These are phyloP conservation scores for Naganishia friedmannii DNA, from an alignment of 768 basidiomycete genomes.

Conservation along the genomic window DNA sequence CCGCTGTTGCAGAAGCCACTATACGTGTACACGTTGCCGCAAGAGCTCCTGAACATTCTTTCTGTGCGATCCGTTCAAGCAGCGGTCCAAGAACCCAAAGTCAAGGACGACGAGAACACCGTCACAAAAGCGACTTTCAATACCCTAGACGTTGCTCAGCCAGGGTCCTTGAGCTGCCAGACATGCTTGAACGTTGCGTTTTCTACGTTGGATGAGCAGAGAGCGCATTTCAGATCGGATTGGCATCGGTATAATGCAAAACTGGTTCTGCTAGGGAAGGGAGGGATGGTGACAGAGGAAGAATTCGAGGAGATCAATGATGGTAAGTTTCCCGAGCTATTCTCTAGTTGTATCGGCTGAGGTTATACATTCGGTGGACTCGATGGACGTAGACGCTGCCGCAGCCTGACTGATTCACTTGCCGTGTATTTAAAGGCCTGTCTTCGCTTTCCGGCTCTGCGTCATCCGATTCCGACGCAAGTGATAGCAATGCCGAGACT, in stretches of 20 bases:
- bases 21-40: slow-evolving; percentile 71
- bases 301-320: slow-evolving; percentile 77
- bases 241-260: slow-evolving; percentile 99
- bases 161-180: slow-evolving; percentile 42
- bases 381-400: not conserved
- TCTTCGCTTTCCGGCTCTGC: slow-evolving; percentile 85
- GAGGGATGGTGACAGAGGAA: slow-evolving; percentile 64
- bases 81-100: slow-evolving; percentile 37
- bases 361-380: too few species aligned
- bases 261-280: slow-evolving; percentile 60
- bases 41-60: slow-evolving; percentile 66
- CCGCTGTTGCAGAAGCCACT: slow-evolving; percentile 29
- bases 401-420: slow-evolving; percentile 1
- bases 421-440: slow-evolving; percentile 30
- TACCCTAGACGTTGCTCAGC: not conserved
- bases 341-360: too few species aligned
- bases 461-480: slow-evolving; percentile 53
- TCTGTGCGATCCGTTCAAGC: slow-evolving; percentile 63
- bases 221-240: slow-evolving; percentile 83
- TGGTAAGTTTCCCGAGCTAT: slow-evolving; percentile 59
- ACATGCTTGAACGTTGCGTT: slow-evolving; percentile 61
- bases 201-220: slow-evolving; percentile 72
- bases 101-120: slow-evolving; percentile 9
- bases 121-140: slow-evolving; percentile 3
- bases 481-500: not conserved